A percentile compares a stretch with the other conserved stretches of the same genome.
Conservation (phyloP, 768 basidiomycete species). For the Tylopilus balloui region DNA sequence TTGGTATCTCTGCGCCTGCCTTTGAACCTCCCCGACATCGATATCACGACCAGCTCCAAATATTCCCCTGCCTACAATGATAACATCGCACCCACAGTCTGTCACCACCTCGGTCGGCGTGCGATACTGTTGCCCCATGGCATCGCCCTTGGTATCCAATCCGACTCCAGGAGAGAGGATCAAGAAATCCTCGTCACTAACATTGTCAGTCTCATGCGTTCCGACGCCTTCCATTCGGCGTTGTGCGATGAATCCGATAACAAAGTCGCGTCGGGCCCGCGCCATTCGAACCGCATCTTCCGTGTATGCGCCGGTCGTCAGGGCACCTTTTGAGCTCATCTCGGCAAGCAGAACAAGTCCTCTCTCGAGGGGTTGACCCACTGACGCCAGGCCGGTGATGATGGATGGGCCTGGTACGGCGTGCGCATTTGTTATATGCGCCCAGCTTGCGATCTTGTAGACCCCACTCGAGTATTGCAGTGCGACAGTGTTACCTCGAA, state of each 20-base stretch:
- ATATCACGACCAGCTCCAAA: conserved; percentile 59
- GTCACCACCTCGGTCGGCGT: conserved; percentile 81
- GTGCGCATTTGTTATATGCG: conserved; percentile 97
- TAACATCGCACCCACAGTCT: conserved; percentile 86
- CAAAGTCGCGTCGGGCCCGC: conserved; percentile 73
- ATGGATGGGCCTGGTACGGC: conserved; percentile 94
- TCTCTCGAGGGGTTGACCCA: conserved; percentile 77
- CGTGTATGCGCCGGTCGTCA: conserved; percentile 82
- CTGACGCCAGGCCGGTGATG: conserved; percentile 80
- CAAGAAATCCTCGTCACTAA: conserved; percentile 72
- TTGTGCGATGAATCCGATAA: conserved; percentile 95
- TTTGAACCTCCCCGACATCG: conserved; percentile 37
- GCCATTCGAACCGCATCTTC: conserved; percentile 86
- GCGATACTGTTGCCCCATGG: conserved; percentile 93
- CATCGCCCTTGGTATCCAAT: conserved; percentile 71
- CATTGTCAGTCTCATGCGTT: conserved; percentile 23
- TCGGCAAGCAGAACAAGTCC: conserved; percentile 91
- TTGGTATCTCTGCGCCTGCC: conserved; percentile 80
- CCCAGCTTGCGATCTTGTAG: conserved; percentile 92
- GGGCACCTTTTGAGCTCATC: conserved; percentile 89
- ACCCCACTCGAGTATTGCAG: conserved; percentile 92
- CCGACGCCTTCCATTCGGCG: conserved; percentile 72
- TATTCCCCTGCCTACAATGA: conserved; percentile 95
- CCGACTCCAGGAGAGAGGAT: conserved; percentile 92
- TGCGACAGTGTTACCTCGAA: conserved; percentile 88